phyloP scores from a whole-genome alignment of 164 flowering plant genomes.

The Taxillus chinensis region DNA sequence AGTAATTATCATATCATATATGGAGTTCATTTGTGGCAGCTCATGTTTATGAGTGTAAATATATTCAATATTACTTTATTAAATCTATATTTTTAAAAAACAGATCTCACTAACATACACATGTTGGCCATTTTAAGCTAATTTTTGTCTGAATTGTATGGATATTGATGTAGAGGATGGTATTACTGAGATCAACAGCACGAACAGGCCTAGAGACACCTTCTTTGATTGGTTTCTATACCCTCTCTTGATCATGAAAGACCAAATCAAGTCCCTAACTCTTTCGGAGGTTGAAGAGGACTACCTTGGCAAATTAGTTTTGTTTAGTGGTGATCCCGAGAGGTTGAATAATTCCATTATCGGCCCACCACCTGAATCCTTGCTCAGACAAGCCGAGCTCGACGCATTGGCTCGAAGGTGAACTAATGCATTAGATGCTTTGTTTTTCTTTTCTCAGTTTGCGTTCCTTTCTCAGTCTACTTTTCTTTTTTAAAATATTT shows the following conservation, averaged over 20 bases:
- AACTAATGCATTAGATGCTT: neutral
- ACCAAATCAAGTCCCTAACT: conserved; percentile 69
- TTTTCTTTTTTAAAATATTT: neutral
- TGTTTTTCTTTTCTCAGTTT: neutral
- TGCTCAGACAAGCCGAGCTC: conserved; percentile 60
- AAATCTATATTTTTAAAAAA: too few species aligned
- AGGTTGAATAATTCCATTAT: conserved; percentile 37
- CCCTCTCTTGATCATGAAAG: conserved; percentile 75
- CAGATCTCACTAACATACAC: too few species aligned
- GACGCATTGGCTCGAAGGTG: conserved; percentile 88
- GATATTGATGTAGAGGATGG: conserved; percentile 35
- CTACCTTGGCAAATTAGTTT: conserved; percentile 56
- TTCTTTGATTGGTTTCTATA: conserved; percentile 76
- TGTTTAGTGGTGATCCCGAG: conserved; percentile 40
- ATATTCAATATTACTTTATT: too few species aligned
- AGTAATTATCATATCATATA: conserved; percentile 16
- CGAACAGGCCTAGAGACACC: conserved; percentile 68
- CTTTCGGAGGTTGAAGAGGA: conserved; percentile 65
- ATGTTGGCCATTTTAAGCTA: too few species aligned
- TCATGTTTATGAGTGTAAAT: too few species aligned
- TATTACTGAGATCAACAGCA: conserved; percentile 50
- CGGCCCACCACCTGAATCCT: conserved; percentile 45
- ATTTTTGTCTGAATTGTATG: too few species aligned
- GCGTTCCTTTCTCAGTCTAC: neutral
- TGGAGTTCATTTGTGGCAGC: neutral